phyloP scores from a whole-genome alignment of 176 grass and related monocot species.

The Dactylis glomerata region DNA sequence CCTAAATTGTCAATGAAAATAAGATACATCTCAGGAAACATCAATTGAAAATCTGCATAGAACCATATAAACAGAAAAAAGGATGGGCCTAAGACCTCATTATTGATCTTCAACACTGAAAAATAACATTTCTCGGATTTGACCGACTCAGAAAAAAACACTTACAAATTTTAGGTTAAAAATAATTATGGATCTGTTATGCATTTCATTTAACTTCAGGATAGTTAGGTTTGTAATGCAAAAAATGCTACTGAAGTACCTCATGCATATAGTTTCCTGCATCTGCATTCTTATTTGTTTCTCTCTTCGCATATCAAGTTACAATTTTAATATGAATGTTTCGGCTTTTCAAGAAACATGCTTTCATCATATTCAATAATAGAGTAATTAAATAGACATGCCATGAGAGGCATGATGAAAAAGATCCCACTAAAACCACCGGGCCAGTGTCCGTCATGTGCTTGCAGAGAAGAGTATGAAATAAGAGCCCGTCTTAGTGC shows the following conservation, averaged over 20 bases:
- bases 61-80: neutral
- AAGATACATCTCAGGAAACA: neutral
- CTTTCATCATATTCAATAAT: neutral
- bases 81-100: neutral
- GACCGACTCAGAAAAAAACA: neutral
- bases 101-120: neutral
- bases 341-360: neutral
- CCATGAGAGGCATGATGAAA: slow-evolving; percentile 41
- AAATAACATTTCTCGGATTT: no score
- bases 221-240: no score
- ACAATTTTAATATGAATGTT: neutral
- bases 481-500: neutral
- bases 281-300: no score
- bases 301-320: neutral
- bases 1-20: neutral
- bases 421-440: slow-evolving; percentile 29
- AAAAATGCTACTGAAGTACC: no score
- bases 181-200: no score
- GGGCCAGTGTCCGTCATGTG: slow-evolving; percentile 35
- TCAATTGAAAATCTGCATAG: neutral
- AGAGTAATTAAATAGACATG: neutral
- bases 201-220: no score
- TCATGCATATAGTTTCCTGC: no score
- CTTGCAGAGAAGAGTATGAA: neutral
- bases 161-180: no score